Base-by-base conservation (phyloP, 148 eudicot species). In the Suaeda aralocaspica region DNA sequence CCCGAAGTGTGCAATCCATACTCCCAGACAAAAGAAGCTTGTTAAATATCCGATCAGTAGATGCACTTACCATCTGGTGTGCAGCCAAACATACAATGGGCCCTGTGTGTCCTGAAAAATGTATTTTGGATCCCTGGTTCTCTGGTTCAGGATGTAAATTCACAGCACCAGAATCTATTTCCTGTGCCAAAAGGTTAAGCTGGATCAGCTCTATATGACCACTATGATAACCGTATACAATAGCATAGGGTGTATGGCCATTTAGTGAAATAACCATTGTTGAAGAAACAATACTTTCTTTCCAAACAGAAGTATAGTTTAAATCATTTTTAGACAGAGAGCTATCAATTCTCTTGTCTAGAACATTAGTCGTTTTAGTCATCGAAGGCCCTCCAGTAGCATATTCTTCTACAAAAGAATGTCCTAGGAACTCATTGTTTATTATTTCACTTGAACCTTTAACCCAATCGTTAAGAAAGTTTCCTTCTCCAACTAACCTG, bases 1-100 rank as follows among this genome's bases (percentile, higher is more conserved):
- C 60, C 69, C 96, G 88, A 67, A 95, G 71, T 19, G 99, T 91
- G 70, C 93, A 89, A 73, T 95, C 99, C 82, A 80, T 80, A 76
- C 99, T 89, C 70, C 99, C 99, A 15, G 99, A 95, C 62, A 95
- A 64, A 71, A 95, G 52, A 31, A 91, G 81, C 58, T 79, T 84
- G 29, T 55, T 82, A 68, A 67, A 84, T 46, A 68, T 56, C 73
- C 67, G 72, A 16, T 72, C 87, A 64, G 71, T 68, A 25, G 83
- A 74, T 29, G 72, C 65, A 64, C 79, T 78, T 44, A 67, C 76
- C 85, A 86, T 84, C 57, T 71, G 81, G 74, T 89, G 97, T 26
- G 93, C 80, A 56, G 99, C 99, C 84, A 95, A 82, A 76, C 99
- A 95, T 70, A 95, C 77, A 59, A 95, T 90, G 42, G 97, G 81